Evolutionary conservation across 768 basidiomycete genomes (phyloP), one percentile per base, ranked within the genome.

Genomic region (Agaricus bisporus): DNA sequence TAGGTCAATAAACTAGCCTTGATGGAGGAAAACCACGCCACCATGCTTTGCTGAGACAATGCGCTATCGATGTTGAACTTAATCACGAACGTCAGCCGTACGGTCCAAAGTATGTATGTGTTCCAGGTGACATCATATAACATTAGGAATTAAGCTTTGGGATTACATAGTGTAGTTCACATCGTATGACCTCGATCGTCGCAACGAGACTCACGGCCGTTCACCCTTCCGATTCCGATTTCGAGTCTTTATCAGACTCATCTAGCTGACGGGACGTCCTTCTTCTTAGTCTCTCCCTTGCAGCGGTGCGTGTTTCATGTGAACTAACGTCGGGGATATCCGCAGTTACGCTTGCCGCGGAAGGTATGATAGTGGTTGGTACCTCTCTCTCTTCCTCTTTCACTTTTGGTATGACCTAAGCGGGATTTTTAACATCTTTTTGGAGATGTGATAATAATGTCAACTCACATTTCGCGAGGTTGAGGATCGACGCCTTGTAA

Each of bases 381-480:
- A 20, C 39, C 20, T 54, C 47, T 18, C 28, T 45, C 17, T 37
- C 39, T 12, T 18, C 43, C 15, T 52, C 32, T 36, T 37, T 29
- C 8, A 41, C 25, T 22, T 54, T 48, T 17, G 41, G 29, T 11
- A 42, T 26, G 10, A 37, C 14, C 51, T 52, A 20, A 37, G 41
- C 22, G 17, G 8, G 22, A 45, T 22, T 22, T 22, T 22, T 25
- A n/a, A 20, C 25, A 47, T 18, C 28, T 11, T 5, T 50, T 14
- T 9, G 14, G 26, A 28, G 25, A 8, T 29, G 28, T 46, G 11
- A 39, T 11, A 54, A 5, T 48, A 39, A 36, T 14, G 42, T 25
- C 14, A 41, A 48, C 53, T 48, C 36, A 54, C 53, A 35, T 41
- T 18, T 25, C 53, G 53, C 28, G 46, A 42, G 17, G n/a, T 22